Evolutionary conservation across 805 yeast species (phyloP), one percentile per base, ranked within the genome.

Genomic region (Candida dajiaensis): DNA sequence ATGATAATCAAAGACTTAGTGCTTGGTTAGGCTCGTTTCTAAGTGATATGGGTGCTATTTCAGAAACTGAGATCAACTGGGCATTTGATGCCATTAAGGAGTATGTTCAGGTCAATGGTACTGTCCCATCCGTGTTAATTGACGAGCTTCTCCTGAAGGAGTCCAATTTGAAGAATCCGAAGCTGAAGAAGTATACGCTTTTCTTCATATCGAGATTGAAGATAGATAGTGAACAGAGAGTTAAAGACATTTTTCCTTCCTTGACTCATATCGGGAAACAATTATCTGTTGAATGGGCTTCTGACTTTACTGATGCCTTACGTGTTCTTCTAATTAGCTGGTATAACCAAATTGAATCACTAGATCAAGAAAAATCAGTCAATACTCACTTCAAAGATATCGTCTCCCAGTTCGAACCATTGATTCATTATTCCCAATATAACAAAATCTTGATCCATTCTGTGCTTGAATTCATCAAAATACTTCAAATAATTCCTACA

Each of bases 401-500:
- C 13, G 18, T 29, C 18, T 15, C 35, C 16, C 7, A 29, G 8
- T 16, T 29, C 6, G 35, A 29, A n/a, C 35, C 35, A 29, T 15
- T 29, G 35, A 15, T 29, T 6, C 18, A 29, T 16, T 18, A 29
- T 29, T 29, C 15, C 35, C 35, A 39, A 1, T 52, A 53, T 25
- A 41, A 49, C 40, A 38, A 54, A 10, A 6, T 28, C 1, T 8
- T 61, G 4, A 40, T 44, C 0, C 12, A 54, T 1, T n/a, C 58
- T 2, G 18, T 48, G 13, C 3, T 49, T 1, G 28, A 40, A 1
- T 43, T 53, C 20, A 43, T 57, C 21, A 46, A 49, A 16, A 12
- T 42, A 3, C 41, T 58, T 2, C 53, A 47, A 16, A 9, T 9
- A 0, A 37, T 67, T 0, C 65, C 71, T 3, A 49, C 51, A 1